These are phyloP conservation scores for Tolypocladium tropicale DNA, from an alignment of 2,329 filamentous ascomycete genomes.

Conservation along the genomic window DNA sequence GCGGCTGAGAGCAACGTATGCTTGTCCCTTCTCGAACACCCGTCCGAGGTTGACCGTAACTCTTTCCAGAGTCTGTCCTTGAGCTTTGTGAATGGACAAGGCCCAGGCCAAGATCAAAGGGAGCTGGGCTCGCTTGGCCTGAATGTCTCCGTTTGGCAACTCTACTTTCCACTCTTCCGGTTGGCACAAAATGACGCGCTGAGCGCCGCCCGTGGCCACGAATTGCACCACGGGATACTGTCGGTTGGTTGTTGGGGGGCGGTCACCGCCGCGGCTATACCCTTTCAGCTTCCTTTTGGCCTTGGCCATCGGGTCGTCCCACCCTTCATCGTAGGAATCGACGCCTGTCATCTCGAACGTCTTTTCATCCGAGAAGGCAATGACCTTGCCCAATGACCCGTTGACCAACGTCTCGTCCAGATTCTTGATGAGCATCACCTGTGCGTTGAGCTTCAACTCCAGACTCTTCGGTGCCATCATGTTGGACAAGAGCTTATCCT, in stretches of 20 bases:
- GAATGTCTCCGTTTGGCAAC: conserved; percentile 86
- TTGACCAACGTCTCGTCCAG: conserved; percentile 92
- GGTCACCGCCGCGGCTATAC: conserved; percentile 31
- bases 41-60: conserved; percentile 89
- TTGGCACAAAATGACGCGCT: conserved; percentile 58
- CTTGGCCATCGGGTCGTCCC: conserved; percentile 32
- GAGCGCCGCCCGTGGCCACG: conserved; percentile 61
- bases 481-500: conserved; percentile 71
- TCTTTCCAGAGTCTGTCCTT: conserved; percentile 85
- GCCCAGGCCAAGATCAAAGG: conserved; percentile 96
- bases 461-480: conserved; percentile 86
- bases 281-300: conserved; percentile 47
- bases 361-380: conserved; percentile 28
- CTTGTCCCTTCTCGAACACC: conserved; percentile 95
- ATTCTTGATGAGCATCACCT: conserved; percentile 99
- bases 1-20: conserved; percentile 91
- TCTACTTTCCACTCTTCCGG: conserved; percentile 95
- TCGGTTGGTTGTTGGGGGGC: conserved; percentile 33
- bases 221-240: conserved; percentile 83
- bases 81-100: conserved; percentile 93
- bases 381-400: conserved; percentile 80
- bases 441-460: conserved; percentile 79
- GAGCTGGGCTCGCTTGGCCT: conserved; percentile 72
- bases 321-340: conserved; percentile 32
- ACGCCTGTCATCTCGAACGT: conserved; percentile 27